Conservation (phyloP, 75 land plant genomes). For the Adiantum capillusveneris region DNA sequence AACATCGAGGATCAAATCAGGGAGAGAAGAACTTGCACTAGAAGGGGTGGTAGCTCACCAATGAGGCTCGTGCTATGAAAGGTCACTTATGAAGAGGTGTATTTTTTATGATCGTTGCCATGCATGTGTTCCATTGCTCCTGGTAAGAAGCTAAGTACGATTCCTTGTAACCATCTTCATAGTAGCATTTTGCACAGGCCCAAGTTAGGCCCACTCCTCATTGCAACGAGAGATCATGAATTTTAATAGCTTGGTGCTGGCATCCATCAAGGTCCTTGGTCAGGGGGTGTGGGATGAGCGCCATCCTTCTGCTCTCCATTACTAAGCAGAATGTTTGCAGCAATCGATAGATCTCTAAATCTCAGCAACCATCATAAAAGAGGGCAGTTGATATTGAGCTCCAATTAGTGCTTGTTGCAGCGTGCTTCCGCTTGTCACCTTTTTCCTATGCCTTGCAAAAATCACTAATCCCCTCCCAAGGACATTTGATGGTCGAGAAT, state of each 20-base stretch:
- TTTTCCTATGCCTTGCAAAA: no score
- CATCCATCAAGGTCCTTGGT: conserved; percentile 88
- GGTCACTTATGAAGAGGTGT: conserved; percentile 63
- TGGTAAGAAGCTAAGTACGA: neutral
- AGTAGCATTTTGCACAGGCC: conserved; percentile 26
- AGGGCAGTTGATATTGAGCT: no score
- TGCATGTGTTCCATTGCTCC: no score
- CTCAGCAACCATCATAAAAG: no score
- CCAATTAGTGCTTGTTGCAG: no score
- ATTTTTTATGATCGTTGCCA: conserved; percentile 68
- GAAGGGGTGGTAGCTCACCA: conserved; percentile 42
- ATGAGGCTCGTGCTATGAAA: conserved; percentile 59
- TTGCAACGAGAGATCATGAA: conserved; percentile 88
- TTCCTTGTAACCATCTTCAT: neutral
- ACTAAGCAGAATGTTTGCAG: no score
- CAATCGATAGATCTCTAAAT: no score
- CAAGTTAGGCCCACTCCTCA: conserved; percentile 74
- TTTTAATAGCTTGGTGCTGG: conserved; percentile 55
- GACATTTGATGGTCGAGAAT: no score
- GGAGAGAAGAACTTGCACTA: neutral
- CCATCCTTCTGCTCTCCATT: no score
- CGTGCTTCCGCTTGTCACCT: no score
- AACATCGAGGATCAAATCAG: neutral
- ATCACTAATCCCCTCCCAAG: no score
- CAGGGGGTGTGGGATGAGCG: no score